phyloP scores from a whole-genome alignment of 805 yeast genomes.

The Zygotorulaspora florentina region DNA sequence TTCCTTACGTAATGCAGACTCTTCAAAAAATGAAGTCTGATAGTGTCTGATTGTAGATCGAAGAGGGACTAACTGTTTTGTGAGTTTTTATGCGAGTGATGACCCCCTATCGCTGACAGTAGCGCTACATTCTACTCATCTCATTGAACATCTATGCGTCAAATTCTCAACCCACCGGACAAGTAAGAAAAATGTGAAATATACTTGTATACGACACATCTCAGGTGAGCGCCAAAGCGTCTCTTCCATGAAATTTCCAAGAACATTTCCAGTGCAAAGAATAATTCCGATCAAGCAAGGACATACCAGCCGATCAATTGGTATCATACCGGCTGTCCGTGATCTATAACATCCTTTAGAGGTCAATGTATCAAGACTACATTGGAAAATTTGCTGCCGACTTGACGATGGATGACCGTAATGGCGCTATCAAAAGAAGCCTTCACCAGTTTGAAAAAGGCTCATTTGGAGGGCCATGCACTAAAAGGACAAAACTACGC shows the following conservation, averaged over 20 bases:
- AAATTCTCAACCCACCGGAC: no score
- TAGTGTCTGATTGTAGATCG: neutral
- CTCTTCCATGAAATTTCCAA: neutral
- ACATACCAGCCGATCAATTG: no score
- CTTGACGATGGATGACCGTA: neutral
- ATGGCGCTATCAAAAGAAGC: constrained; percentile 6
- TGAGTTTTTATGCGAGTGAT: neutral
- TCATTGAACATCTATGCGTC: no score
- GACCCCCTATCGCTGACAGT: no score
- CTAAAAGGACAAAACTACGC: constrained; percentile 2
- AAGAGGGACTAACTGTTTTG: neutral
- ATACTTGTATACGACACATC: neutral
- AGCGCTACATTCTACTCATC: no score
- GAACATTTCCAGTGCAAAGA: neutral
- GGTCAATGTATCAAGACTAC: constrained; percentile 5
- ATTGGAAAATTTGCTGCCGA: constrained; percentile 1
- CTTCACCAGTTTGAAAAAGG: constrained; percentile 3
- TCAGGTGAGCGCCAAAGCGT: constrained; percentile 1
- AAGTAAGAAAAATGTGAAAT: neutral
- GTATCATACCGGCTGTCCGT: no score
- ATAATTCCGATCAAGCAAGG: neutral
- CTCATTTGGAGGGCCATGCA: neutral
- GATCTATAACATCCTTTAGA: neutral
- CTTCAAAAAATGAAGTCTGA: neutral
- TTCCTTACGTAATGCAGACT: neutral